Conservation (phyloP, 2,329 filamentous ascomycete species). For the Aspergillus flavus region DNA sequence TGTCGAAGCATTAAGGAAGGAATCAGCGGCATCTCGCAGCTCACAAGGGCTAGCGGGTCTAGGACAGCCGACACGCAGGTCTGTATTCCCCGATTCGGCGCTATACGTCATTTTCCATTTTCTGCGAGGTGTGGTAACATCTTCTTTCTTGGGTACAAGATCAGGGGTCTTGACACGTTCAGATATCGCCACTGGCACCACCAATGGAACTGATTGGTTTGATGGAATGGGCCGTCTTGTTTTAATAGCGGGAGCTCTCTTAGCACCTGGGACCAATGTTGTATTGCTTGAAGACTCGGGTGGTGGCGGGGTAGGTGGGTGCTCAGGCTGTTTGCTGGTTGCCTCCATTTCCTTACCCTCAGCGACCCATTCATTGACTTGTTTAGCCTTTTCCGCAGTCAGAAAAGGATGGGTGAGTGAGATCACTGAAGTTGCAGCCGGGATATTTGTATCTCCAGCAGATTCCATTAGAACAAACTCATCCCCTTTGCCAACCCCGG, state of each 20-base stretch:
- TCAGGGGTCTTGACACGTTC: not conserved
- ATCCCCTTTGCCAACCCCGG: conserved; percentile 32
- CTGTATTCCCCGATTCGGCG: not conserved
- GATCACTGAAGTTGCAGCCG: conserved; percentile 5
- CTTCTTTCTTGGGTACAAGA: conserved; percentile 8
- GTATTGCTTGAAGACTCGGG: not conserved
- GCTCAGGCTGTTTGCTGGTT: not conserved
- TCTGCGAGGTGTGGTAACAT: conserved; percentile 14
- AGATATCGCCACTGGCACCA: not conserved
- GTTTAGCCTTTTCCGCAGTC: conserved; percentile 30
- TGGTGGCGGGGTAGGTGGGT: not conserved
- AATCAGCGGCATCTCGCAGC: not conserved
- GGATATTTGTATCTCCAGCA: conserved; percentile 7
- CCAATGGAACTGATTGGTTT: not conserved
- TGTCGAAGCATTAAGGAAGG: not conserved
- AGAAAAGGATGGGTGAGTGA: conserved; percentile 26
- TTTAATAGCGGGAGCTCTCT: conserved; percentile 24
- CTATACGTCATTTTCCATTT: conserved; percentile 24
- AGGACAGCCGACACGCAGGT: not conserved
- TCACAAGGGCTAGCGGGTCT: not conserved
- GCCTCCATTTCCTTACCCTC: conserved; percentile 24
- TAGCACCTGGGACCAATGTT: not conserved
- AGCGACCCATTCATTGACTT: conserved; percentile 34
- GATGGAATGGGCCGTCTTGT: conserved; percentile 14
- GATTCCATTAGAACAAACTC: conserved; percentile 22